phyloP scores from a whole-genome alignment of 2,329 filamentous ascomycete genomes.

The Penicillium sp. region DNA sequence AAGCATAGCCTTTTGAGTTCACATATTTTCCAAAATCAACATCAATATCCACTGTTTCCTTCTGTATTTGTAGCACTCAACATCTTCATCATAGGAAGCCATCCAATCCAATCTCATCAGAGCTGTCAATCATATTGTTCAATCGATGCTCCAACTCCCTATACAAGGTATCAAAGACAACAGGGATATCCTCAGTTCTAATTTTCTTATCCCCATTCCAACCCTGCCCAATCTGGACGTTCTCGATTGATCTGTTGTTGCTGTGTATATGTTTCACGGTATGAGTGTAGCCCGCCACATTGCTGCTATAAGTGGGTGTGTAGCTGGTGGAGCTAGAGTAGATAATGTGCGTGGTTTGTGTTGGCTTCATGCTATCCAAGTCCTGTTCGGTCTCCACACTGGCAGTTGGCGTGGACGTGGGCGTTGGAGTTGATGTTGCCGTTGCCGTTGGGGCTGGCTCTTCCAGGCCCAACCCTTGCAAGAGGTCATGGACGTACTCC shows the following conservation, averaged over 20 bases:
- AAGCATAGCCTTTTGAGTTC: not conserved
- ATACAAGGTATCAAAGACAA: constrained; percentile 21
- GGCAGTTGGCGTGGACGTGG: not conserved
- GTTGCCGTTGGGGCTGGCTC: constrained; percentile 3
- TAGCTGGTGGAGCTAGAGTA: not conserved
- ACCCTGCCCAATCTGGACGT: constrained; percentile 17
- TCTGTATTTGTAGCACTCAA: not conserved
- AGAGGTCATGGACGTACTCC: constrained; percentile 15
- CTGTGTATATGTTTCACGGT: constrained; percentile 9
- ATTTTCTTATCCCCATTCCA: constrained; percentile 11
- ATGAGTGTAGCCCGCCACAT: constrained; percentile 11
- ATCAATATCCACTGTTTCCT: not conserved
- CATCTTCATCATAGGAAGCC: not conserved
- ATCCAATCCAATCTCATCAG: constrained; percentile 29
- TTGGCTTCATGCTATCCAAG: not conserved
- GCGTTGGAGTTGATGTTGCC: constrained; percentile 9
- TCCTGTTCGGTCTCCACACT: not conserved
- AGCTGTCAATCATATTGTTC: constrained; percentile 23
- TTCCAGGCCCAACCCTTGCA: constrained; percentile 19
- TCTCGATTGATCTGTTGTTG: constrained; percentile 11
- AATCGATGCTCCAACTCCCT: constrained; percentile 18
- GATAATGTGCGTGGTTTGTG: constrained; percentile 4
- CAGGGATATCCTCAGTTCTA: constrained; percentile 15
- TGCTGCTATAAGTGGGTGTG: not conserved
- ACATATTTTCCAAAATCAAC: not conserved